A percentile compares a stretch with the other conserved stretches of the same genome.
Conservation (phyloP, 2,329 filamentous ascomycete genomes). For the Diaporthe aspalathi region DNA sequence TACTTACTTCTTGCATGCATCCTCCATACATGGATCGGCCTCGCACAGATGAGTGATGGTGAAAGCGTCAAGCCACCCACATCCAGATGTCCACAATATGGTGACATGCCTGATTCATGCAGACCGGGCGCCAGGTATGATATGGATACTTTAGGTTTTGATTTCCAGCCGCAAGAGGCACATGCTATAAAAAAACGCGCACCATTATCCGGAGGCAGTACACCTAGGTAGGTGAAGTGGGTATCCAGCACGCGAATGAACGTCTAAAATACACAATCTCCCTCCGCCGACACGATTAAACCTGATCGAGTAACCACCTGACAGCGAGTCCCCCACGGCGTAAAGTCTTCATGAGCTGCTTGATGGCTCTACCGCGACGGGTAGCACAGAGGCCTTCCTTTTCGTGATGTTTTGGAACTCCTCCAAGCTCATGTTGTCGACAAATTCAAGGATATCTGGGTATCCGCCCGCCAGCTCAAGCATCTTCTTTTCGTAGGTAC, state of each 20-base stretch:
- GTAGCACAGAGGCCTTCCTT: slow-evolving; percentile 25
- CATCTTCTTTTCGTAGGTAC: slow-evolving; percentile 63
- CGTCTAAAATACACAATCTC: not conserved
- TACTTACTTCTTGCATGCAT: too few species aligned
- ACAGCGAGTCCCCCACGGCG: too few species aligned
- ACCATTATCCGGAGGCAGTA: too few species aligned
- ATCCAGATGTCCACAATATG: too few species aligned
- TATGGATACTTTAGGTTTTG: too few species aligned
- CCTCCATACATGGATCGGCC: too few species aligned
- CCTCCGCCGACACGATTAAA: not conserved
- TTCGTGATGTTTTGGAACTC: slow-evolving; percentile 28
- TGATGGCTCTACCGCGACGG: not conserved
- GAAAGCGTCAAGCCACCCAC: too few species aligned
- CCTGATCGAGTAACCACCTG: too few species aligned
- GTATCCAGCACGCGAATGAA: not conserved
- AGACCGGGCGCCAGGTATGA: too few species aligned
- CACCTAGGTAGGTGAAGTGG: not conserved
- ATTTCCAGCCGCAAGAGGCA: not conserved
- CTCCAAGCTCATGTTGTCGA: slow-evolving; percentile 46
- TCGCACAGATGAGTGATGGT: too few species aligned
- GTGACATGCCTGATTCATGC: too few species aligned
- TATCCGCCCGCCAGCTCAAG: slow-evolving; percentile 57
- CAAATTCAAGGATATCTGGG: slow-evolving; percentile 57
- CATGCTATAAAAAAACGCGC: not conserved
- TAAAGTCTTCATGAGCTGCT: not conserved